Percentiles rank a stretch among this genome's conserved stretches.
phyloP scores from a whole-genome alignment of 495 filamentous ascomycete species.

The Aspergillus ellipticus region DNA sequence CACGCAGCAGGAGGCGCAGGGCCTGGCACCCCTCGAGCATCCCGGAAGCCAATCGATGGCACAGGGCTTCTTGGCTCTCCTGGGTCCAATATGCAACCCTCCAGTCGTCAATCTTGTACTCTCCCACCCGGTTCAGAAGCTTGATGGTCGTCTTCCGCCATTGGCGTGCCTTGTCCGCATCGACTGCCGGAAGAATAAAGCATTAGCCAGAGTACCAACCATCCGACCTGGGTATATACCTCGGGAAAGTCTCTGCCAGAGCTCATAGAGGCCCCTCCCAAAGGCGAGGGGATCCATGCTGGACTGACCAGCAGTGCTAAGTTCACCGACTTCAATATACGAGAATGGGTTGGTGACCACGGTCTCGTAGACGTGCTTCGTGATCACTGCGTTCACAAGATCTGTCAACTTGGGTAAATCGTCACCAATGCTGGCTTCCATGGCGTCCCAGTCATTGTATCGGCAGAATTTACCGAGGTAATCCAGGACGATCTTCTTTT shows the following conservation, averaged over 20 bases:
- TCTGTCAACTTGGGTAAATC: background rate
- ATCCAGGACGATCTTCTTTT: background rate
- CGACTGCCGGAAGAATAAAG: background rate
- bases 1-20: background rate
- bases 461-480: background rate
- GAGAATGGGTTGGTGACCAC: background rate
- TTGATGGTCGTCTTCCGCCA: background rate
- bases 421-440: background rate
- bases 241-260: background rate
- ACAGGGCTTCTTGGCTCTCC: background rate
- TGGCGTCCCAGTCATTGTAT: background rate
- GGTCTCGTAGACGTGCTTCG: background rate
- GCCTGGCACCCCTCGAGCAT: background rate
- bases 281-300: background rate
- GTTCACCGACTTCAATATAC: background rate
- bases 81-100: background rate
- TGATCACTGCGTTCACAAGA: background rate
- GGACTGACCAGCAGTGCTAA: background rate
- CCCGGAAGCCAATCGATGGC: background rate
- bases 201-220: background rate
- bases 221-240: background rate
- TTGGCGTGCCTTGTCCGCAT: background rate
- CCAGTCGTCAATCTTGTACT: background rate
- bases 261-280: background rate
- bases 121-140: background rate